Percentiles rank a stretch among this genome's conserved stretches.
phyloP scores from a whole-genome alignment of 305 asterid genomes.

The Euphrasia arctica region DNA sequence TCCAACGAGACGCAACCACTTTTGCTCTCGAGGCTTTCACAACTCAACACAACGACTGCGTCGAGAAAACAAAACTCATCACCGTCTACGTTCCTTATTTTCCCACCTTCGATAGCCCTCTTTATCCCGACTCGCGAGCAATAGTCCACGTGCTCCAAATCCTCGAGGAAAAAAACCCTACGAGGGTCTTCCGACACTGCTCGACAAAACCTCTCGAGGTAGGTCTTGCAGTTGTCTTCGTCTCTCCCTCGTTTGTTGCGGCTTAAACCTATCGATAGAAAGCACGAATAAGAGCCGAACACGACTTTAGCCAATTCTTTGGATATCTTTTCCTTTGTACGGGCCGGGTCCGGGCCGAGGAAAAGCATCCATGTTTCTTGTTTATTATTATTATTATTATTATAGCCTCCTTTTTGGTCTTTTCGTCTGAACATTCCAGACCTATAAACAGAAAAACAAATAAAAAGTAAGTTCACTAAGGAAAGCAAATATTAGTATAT shows the following conservation, averaged over 20 bases:
- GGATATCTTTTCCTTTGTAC: slow-evolving; percentile 58
- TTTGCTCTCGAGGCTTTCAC: slow-evolving; percentile 40
- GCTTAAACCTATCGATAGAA: slow-evolving; percentile 37
- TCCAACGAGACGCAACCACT: slow-evolving; percentile 44
- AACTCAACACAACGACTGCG: slow-evolving; percentile 64
- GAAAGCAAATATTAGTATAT: too few species aligned
- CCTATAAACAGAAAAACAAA: slow-evolving; percentile 19
- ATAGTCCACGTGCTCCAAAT: slow-evolving; percentile 56
- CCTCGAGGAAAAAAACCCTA: slow-evolving; percentile 70
- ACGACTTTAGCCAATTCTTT: slow-evolving; percentile 67
- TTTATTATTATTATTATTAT: slow-evolving; percentile 22
- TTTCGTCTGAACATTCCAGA: slow-evolving; percentile 61
- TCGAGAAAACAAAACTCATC: slow-evolving; percentile 59
- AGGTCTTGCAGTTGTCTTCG: slow-evolving; percentile 41
- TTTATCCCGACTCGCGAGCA: slow-evolving; percentile 46
- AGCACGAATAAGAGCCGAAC: slow-evolving; percentile 62
- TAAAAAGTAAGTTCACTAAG: background rate
- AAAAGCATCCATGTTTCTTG: slow-evolving; percentile 84
- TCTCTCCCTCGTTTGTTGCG: slow-evolving; percentile 56
- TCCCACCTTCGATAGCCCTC: slow-evolving; percentile 66
- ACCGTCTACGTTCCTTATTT: slow-evolving; percentile 29
- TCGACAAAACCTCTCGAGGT: slow-evolving; percentile 44
- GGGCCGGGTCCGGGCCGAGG: slow-evolving; percentile 45
- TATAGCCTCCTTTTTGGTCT: background rate
- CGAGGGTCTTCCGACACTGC: slow-evolving; percentile 52